Percentiles rank a stretch among this genome's conserved stretches.
phyloP scores from a whole-genome alignment of 2,329 filamentous ascomycete species.

The Alternaria gaisen region DNA sequence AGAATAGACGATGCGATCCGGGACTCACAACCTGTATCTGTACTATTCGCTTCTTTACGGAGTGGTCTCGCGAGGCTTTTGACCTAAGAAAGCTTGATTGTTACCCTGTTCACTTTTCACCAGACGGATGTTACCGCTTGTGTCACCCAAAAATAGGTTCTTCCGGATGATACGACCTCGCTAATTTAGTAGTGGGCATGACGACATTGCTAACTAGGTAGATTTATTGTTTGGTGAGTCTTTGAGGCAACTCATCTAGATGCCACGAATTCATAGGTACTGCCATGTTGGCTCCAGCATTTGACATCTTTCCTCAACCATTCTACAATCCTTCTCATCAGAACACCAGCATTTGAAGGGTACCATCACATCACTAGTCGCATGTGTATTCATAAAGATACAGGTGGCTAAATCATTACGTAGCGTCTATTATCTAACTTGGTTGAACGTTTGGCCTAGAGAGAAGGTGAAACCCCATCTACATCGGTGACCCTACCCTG shows the following conservation, averaged over 20 bases:
- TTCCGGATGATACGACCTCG: background rate
- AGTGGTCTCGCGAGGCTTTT: background rate
- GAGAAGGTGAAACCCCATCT: background rate
- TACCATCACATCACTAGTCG: background rate
- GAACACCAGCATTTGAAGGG: background rate
- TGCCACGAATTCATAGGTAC: background rate
- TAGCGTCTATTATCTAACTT: background rate
- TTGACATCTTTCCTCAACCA: background rate
- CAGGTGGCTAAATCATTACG: background rate
- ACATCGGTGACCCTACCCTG: background rate
- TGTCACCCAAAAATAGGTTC: constrained; percentile 1
- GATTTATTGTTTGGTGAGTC: background rate
- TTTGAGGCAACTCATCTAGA: background rate
- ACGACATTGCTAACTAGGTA: background rate
- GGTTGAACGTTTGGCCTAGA: background rate
- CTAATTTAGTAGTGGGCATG: background rate
- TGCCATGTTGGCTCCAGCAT: background rate
- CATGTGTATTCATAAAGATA: background rate
- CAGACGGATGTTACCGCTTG: background rate
- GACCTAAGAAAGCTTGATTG: background rate
- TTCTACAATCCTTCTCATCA: background rate
- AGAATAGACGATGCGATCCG: background rate
- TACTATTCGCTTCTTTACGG: background rate
- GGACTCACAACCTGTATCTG: background rate
- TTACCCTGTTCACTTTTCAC: background rate